Evolutionary conservation across 345 rosid genomes (phyloP).

Genomic region (Moricandia arvensis): DNA sequence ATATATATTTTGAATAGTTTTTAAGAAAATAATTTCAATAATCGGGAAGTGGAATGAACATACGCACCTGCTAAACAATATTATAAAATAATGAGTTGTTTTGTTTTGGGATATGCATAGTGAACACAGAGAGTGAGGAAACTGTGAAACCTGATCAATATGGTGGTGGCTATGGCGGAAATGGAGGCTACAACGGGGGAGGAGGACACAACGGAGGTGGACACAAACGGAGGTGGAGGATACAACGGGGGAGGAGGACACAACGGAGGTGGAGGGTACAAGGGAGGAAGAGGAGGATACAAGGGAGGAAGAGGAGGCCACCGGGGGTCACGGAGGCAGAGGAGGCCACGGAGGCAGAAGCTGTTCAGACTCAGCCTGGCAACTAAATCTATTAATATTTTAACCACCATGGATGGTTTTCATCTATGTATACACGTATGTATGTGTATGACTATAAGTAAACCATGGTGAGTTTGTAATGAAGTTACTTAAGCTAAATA

Average conservation of each 20-base stretch:
- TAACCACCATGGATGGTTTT: constrained; percentile 4
- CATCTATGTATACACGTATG: background rate
- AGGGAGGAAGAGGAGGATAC: constrained; percentile 5
- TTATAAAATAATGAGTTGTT: constrained; percentile 3
- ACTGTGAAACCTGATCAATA: constrained; percentile 16
- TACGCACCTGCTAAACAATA: background rate
- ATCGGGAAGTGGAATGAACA: background rate
- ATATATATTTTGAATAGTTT: background rate
- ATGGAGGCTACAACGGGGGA: background rate
- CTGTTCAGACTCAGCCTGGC: constrained; percentile 20
- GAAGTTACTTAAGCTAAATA: constrained; percentile 4
- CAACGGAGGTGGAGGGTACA: background rate
- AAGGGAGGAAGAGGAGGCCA: background rate
- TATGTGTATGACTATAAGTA: constrained; percentile 2
- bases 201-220: background rate
- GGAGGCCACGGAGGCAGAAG: constrained; percentile 19
- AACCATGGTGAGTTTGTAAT: constrained; percentile 21
- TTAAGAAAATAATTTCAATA: background rate
- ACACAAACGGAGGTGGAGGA: background rate
- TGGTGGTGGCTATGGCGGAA: background rate
- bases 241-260: background rate
- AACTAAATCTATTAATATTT: background rate
- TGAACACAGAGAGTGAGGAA: constrained; percentile 2
- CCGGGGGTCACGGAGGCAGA: constrained; percentile 6
- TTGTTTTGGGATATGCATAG: background rate